phyloP scores from a whole-genome alignment of 805 yeast genomes.

The Cyberlindnera suaveolens region DNA sequence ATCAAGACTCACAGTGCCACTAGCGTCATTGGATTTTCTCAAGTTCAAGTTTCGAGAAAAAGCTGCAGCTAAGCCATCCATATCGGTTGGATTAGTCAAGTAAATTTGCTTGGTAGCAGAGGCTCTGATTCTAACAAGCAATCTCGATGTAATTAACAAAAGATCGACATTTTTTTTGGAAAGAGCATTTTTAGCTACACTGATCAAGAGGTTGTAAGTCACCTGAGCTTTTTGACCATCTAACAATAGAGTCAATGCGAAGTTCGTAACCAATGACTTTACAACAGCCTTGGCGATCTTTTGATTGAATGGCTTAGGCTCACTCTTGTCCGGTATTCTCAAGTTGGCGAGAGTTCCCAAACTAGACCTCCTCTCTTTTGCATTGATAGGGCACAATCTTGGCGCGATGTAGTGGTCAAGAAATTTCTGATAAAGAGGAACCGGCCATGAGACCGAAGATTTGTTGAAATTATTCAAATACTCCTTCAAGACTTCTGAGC shows the following conservation, averaged over 20 bases:
- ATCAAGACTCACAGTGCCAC: slow-evolving; percentile 17
- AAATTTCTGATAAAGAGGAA: slow-evolving; percentile 13
- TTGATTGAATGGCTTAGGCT: slow-evolving; percentile 4
- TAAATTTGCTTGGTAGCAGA: slow-evolving; percentile 39
- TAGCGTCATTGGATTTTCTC: slow-evolving; percentile 17
- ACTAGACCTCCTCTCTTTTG: slow-evolving; percentile 22
- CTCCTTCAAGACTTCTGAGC: slow-evolving; percentile 26
- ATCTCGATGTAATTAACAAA: slow-evolving; percentile 43
- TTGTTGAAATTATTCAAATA: slow-evolving; percentile 25
- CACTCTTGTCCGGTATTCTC: neutral
- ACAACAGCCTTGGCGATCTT: slow-evolving; percentile 14
- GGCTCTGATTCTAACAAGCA: slow-evolving; percentile 49
- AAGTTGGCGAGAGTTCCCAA: slow-evolving; percentile 15
- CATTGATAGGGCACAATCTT: slow-evolving; percentile 8
- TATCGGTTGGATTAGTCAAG: slow-evolving; percentile 49
- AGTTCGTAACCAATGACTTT: slow-evolving; percentile 22
- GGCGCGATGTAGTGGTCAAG: slow-evolving; percentile 22
- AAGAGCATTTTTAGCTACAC: slow-evolving; percentile 32
- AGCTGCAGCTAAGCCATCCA: slow-evolving; percentile 59
- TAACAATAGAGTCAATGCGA: slow-evolving; percentile 18
- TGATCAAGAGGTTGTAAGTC: slow-evolving; percentile 21
- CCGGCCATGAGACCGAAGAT: slow-evolving; percentile 8
- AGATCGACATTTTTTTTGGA: slow-evolving; percentile 28
- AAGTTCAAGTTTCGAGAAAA: slow-evolving; percentile 41
- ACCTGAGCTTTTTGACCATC: slow-evolving; percentile 25